These are phyloP conservation scores for Boechera stricta DNA, from an alignment of 345 rosid species.

Conservation along the genomic window DNA sequence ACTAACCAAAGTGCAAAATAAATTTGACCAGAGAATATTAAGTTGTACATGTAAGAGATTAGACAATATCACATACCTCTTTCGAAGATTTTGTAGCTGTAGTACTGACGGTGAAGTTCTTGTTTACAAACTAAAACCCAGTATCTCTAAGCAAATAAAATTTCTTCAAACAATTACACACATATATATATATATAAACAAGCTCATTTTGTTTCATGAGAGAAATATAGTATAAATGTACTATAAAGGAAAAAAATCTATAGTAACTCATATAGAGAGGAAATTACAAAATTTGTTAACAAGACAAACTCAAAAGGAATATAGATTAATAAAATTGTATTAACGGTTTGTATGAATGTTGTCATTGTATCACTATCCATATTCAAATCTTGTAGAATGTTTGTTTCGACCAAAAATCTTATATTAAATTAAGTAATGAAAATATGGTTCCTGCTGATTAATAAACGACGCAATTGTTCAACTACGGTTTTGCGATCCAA, in stretches of 20 bases:
- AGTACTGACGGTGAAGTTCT: slow-evolving; percentile 11
- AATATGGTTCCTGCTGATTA: neutral
- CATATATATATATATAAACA: neutral
- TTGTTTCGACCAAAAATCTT: neutral
- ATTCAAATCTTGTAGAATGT: neutral
- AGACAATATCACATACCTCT: slow-evolving; percentile 29
- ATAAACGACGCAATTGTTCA: neutral
- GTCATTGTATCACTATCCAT: neutral
- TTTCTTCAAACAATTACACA: neutral
- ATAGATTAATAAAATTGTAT: neutral
- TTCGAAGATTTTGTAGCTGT: slow-evolving; percentile 4
- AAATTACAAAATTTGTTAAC: neutral
- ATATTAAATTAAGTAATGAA: neutral
- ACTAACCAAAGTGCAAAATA: neutral
- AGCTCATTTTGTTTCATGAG: neutral
- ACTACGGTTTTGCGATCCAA: neutral
- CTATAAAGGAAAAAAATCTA: neutral
- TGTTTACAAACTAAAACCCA: slow-evolving; percentile 15
- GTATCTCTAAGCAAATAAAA: neutral
- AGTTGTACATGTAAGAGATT: neutral
- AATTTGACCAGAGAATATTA: neutral
- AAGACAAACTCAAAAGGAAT: neutral
- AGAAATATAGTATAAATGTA: neutral
- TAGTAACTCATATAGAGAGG: neutral
- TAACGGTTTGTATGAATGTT: too few species aligned